Evolutionary conservation across 495 filamentous ascomycete species (phyloP), one percentile per base, ranked within the genome.

Genomic region (Daldinia decipiens): DNA sequence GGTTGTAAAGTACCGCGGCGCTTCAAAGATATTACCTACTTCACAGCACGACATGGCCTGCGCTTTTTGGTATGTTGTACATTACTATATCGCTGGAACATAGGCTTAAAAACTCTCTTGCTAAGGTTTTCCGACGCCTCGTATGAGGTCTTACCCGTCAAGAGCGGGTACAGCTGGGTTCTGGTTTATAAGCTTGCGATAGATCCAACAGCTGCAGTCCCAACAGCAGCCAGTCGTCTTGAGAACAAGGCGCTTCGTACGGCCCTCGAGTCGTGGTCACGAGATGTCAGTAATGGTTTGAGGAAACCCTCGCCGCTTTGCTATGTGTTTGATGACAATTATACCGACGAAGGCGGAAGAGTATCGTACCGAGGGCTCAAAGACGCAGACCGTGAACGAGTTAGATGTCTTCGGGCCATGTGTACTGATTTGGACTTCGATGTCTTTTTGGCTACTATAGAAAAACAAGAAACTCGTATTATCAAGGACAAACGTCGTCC

Each of bases 181-280:
- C 68, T 89, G 17, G 84, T 82, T 0, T 89, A 86, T 74, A 89
- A 88, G 65, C 79, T 90, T 19, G 79, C 82, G 12, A 70, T 80
- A 54, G 58, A 53, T 17, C 61, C 39, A 8, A 34, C 68, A 11
- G 45, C 21, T 6, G 38, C 62, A 6, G 26, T 73, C 7, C 55
- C 74, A 5, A 61, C 74, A 1, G 11, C 67, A 39, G 43, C 65
- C 7, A 54, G 19, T 43, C 73, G 34, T 31, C 65, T 34, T 34
- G 36, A 62, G 21, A 19, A 52, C 54, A 5, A 52, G 61, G 32
- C 36, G 24, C 62, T 70, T 58, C 57, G 69, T 74, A 53, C 56
- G 32, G 47, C 68, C 9, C 64, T 85, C n/a, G 36, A 52, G 13
- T 32, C 27, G 1, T 75, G 79, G 56, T 60, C 39, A 4, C 65